Conservation (phyloP, 129 eudicot genomes). For the Ambrosia trifida region DNA sequence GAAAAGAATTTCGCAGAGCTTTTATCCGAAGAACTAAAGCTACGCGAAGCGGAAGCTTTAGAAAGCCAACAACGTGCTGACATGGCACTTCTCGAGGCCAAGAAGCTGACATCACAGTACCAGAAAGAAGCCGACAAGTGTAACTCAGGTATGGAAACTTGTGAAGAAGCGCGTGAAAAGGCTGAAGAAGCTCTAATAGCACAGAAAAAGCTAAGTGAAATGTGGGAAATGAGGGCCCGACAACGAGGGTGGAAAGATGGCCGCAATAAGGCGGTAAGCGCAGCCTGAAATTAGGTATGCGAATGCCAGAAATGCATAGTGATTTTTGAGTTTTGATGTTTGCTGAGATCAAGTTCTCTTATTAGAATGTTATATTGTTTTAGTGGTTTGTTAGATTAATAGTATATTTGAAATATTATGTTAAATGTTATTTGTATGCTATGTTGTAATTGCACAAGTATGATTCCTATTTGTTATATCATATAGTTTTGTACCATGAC, state of each 20-base stretch:
- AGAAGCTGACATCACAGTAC: constrained; percentile 88
- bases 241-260: constrained; percentile 92
- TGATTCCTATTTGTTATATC: background rate
- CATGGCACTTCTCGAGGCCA: constrained; percentile 88
- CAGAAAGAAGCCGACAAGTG: constrained; percentile 98
- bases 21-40: constrained; percentile 72
- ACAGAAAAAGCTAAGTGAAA: constrained; percentile 64
- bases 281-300: constrained; percentile 18
- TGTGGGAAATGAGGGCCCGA: constrained; percentile 91
- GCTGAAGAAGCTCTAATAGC: constrained; percentile 69
- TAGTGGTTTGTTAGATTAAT: background rate
- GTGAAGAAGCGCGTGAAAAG: constrained; percentile 96
- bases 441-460: constrained; percentile 1
- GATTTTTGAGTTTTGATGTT: constrained; percentile 20
- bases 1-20: constrained; percentile 83
- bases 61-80: constrained; percentile 86
- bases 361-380: background rate
- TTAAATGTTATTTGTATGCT: background rate
- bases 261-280: constrained; percentile 30
- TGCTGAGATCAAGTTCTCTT: constrained; percentile 23
- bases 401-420: background rate
- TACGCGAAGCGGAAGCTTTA: constrained; percentile 76
- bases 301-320: constrained; percentile 5
- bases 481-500: background rate
- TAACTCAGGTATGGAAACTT: constrained; percentile 97